These are phyloP conservation scores for Cornus controversa DNA, from an alignment of 148 eudicot species.

Conservation along the genomic window DNA sequence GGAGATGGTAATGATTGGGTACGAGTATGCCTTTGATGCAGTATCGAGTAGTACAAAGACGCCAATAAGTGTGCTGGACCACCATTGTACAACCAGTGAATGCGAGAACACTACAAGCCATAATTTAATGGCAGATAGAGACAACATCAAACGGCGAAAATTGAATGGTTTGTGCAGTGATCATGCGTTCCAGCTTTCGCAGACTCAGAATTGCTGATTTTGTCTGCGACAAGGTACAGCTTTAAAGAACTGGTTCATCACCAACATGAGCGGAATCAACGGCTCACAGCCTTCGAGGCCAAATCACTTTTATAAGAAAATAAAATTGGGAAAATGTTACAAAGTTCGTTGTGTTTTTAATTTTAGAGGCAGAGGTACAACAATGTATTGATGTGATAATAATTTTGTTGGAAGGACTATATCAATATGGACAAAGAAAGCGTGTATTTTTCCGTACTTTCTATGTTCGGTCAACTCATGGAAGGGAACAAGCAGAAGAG, in stretches of 20 bases:
- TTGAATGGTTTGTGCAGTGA: background rate
- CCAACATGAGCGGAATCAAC: too few species aligned
- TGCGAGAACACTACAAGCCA: background rate
- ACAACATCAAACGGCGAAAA: constrained; percentile 9
- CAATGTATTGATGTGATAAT: background rate
- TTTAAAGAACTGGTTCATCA: too few species aligned
- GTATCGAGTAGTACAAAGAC: constrained; percentile 9
- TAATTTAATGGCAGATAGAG: background rate
- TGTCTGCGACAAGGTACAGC: too few species aligned
- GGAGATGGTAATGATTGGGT: constrained; percentile 1
- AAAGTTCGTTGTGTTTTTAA: background rate
- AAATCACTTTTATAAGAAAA: too few species aligned
- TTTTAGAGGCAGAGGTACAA: too few species aligned
- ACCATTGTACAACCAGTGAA: constrained; percentile 15
- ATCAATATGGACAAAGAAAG: background rate
- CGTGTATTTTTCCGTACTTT: background rate
- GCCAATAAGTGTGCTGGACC: constrained; percentile 19
- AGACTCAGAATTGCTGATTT: background rate
- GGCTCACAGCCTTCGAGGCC: too few species aligned
- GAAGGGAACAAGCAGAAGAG: too few species aligned
- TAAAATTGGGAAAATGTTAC: too few species aligned
- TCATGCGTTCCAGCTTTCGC: background rate
- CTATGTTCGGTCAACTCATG: background rate
- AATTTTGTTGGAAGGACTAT: background rate
- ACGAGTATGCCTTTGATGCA: constrained; percentile 9